These are phyloP conservation scores for Tetrapisispora fleetii DNA, from an alignment of 805 yeast genomes.

Conservation along the genomic window DNA sequence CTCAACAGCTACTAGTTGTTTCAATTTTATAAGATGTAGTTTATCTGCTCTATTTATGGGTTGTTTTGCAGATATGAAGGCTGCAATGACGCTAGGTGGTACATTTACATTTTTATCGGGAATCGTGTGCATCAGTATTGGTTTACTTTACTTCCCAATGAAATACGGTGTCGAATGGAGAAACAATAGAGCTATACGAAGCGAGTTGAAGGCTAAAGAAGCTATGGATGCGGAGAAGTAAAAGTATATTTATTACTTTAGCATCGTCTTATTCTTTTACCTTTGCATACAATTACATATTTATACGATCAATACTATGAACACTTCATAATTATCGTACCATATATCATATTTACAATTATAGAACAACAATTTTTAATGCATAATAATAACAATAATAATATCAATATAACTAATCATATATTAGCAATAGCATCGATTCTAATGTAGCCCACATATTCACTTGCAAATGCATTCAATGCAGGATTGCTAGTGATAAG, in stretches of 20 bases:
- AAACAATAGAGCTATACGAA: constrained; percentile 14
- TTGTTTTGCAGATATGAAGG: constrained; percentile 51
- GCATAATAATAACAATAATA: background rate
- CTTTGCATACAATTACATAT: background rate
- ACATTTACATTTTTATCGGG: constrained; percentile 61
- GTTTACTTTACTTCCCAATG: constrained; percentile 28
- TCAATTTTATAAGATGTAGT: constrained; percentile 63
- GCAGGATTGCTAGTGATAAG: too few species aligned
- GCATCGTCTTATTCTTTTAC: background rate
- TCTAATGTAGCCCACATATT: too few species aligned
- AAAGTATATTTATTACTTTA: background rate
- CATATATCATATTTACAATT: background rate
- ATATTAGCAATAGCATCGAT: too few species aligned
- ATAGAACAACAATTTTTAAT: background rate
- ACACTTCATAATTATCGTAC: background rate
- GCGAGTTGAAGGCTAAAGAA: constrained; percentile 8
- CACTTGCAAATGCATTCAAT: too few species aligned
- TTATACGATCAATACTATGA: background rate
- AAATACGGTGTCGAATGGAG: constrained; percentile 32
- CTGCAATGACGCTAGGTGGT: constrained; percentile 57
- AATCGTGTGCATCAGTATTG: constrained; percentile 28
- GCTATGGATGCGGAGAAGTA: background rate
- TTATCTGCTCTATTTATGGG: constrained; percentile 63
- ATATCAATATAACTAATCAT: too few species aligned
- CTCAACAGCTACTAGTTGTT: constrained; percentile 63